Evolutionary conservation across 352 stramenopile genomes (phyloP).

Genomic region (Plasmopara viticola): DNA sequence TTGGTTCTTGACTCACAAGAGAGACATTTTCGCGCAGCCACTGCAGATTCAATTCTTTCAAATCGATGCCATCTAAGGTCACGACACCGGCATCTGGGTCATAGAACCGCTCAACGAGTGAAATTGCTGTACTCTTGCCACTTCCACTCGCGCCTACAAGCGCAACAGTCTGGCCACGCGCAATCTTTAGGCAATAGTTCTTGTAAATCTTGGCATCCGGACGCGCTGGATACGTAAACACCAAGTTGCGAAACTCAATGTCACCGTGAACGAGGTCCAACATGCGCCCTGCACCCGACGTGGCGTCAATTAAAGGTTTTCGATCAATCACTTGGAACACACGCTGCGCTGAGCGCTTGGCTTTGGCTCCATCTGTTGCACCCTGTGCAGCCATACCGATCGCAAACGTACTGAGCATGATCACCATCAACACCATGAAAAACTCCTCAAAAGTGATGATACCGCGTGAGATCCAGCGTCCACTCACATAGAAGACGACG

Average conservation of each 20-base stretch:
- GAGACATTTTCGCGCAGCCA: conserved; percentile 31
- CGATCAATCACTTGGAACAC: conserved; percentile 35
- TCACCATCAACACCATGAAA: conserved; percentile 65
- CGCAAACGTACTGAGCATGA: conserved; percentile 48
- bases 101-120: conserved; percentile 30
- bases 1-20: conserved; percentile 30
- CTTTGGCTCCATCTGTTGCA: conserved; percentile 25
- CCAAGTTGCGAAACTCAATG: conserved; percentile 30
- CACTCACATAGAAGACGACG: conserved; percentile 72
- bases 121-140: conserved; percentile 32
- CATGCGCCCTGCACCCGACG: conserved; percentile 14
- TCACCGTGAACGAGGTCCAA: conserved; percentile 24
- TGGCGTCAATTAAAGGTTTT: conserved; percentile 27
- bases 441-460: conserved; percentile 67
- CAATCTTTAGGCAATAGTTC: conserved; percentile 30
- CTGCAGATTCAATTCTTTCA: conserved; percentile 30
- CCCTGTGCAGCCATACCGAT: conserved; percentile 33
- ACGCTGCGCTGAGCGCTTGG: conserved; percentile 25
- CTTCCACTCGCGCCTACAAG: conserved; percentile 30
- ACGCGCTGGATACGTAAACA: conserved; percentile 29
- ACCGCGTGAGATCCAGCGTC: conserved; percentile 39
- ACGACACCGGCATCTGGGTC: conserved; percentile 26
- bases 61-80: conserved; percentile 22
- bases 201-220: conserved; percentile 36
- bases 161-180: conserved; percentile 28